phyloP scores from a whole-genome alignment of 768 basidiomycete species.

The Kwoniella sp. region DNA sequence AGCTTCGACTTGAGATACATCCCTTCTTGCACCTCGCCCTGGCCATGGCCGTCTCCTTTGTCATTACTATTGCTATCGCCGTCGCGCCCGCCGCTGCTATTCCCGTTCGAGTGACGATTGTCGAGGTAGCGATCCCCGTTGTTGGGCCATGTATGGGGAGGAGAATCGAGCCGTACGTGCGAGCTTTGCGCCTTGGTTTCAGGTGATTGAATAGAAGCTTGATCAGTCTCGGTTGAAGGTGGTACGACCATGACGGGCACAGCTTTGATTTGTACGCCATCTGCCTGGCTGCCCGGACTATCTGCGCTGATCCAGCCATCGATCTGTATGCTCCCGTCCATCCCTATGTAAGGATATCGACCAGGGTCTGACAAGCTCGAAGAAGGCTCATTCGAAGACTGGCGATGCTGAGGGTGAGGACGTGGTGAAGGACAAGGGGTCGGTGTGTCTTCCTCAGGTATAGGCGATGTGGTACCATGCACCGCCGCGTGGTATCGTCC shows the following conservation, averaged over 20 bases:
- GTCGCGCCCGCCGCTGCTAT: not conserved
- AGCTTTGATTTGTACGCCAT: constrained; percentile 7
- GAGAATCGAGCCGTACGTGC: not conserved
- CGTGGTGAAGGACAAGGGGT: not conserved
- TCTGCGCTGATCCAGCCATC: not conserved
- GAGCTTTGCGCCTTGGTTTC: not conserved
- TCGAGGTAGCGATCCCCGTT: not conserved
- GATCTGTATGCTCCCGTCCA: not conserved
- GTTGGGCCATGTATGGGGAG: constrained; percentile 2
- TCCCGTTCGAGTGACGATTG: constrained; percentile 1
- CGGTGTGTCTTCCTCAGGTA: constrained; percentile 2
- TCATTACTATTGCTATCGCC: constrained; percentile 4
- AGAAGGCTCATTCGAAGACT: too few relatives aligned
- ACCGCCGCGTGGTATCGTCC: not conserved
- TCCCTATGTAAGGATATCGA: not conserved
- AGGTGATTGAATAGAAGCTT: too few relatives aligned
- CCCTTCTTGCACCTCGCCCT: constrained; percentile 42
- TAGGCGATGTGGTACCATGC: not conserved
- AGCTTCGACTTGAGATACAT: constrained; percentile 81
- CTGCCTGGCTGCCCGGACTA: not conserved
- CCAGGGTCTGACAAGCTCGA: too few relatives aligned
- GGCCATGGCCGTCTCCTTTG: constrained; percentile 24
- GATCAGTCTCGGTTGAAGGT: not conserved
- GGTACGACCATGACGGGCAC: constrained; percentile 19
- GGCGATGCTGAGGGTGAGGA: constrained; percentile 5